phyloP scores from a whole-genome alignment of 306 rosid species.

The Pueraria montana region DNA sequence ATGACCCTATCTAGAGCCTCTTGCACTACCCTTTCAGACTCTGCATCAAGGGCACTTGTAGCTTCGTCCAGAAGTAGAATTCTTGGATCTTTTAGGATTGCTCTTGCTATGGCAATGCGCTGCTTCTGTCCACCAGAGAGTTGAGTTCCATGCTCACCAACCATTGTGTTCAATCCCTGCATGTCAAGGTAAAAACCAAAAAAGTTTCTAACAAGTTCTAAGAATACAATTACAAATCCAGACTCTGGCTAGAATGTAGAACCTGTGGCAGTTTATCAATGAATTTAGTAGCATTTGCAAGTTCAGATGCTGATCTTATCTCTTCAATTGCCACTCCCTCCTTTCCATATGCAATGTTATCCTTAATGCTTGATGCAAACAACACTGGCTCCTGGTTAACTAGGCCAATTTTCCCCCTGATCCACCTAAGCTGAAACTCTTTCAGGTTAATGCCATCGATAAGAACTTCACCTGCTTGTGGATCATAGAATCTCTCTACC shows the following conservation, averaged over 20 bases:
- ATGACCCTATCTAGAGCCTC: conserved; percentile 90
- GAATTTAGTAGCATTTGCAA: conserved; percentile 90
- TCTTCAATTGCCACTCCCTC: conserved; percentile 85
- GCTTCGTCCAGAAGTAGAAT: conserved; percentile 93
- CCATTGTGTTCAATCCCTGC: conserved; percentile 89
- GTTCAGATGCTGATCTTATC: conserved; percentile 79
- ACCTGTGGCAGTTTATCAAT: conserved; percentile 91
- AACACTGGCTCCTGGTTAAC: conserved; percentile 94
- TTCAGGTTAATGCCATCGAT: conserved; percentile 82
- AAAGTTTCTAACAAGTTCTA: conserved; percentile 31
- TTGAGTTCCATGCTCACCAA: conserved; percentile 94
- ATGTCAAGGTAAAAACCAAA: conserved; percentile 16
- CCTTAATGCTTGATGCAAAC: conserved; percentile 86
- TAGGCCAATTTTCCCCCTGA: conserved; percentile 89
- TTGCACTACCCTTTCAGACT: conserved; percentile 92
- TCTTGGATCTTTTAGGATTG: conserved; percentile 83
- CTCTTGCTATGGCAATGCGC: conserved; percentile 93
- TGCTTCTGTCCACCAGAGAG: conserved; percentile 96
- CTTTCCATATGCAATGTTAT: conserved; percentile 90
- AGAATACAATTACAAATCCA: neutral
- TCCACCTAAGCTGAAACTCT: conserved; percentile 88
- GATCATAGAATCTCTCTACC: conserved; percentile 92
- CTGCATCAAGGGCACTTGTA: conserved; percentile 94
- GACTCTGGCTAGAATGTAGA: conserved; percentile 25
- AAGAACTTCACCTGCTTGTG: conserved; percentile 77